phyloP scores from a whole-genome alignment of 2,329 filamentous ascomycete species.

The Tolypocladium capitatum region DNA sequence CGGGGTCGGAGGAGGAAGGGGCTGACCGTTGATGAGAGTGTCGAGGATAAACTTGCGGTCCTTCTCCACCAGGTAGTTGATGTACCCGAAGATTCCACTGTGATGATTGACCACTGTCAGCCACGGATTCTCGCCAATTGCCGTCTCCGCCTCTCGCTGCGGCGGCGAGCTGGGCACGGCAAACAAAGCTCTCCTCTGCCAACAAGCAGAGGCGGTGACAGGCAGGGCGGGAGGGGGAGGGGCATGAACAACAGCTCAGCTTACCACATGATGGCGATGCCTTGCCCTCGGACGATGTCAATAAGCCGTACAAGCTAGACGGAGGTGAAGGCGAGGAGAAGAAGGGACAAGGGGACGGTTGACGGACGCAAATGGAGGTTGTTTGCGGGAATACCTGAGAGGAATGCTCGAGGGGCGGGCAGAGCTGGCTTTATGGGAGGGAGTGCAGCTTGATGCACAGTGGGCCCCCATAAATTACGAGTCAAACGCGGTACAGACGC shows the following conservation, averaged over 20 bases:
- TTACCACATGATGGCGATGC: constrained; percentile 12
- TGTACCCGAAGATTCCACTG: constrained; percentile 94
- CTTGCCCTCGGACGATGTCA: constrained; percentile 4
- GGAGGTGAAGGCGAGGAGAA: constrained; percentile 1
- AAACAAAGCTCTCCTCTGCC: not conserved
- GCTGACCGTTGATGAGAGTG: constrained; percentile 86
- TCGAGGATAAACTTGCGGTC: constrained; percentile 93
- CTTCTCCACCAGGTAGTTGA: constrained; percentile 99
- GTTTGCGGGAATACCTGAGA: constrained; percentile 2
- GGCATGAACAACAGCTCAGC: not conserved
- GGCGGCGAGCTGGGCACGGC: not conserved
- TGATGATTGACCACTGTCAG: constrained; percentile 13
- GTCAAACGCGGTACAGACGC: too few species aligned
- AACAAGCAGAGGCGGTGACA: constrained; percentile 6
- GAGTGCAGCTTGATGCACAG: constrained; percentile 5
- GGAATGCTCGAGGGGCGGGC: not conserved
- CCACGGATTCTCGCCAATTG: constrained; percentile 9
- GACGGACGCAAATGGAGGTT: not conserved
- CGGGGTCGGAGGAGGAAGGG: not conserved
- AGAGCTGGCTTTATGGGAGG: constrained; percentile 5
- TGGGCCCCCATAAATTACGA: too few species aligned
- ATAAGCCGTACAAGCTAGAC: constrained; percentile 1
- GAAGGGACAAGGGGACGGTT: not conserved
- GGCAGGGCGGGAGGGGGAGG: not conserved
- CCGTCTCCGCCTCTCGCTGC: not conserved